Conservation (phyloP, 2,329 filamentous ascomycete genomes). For the Botryotinia convoluta region DNA sequence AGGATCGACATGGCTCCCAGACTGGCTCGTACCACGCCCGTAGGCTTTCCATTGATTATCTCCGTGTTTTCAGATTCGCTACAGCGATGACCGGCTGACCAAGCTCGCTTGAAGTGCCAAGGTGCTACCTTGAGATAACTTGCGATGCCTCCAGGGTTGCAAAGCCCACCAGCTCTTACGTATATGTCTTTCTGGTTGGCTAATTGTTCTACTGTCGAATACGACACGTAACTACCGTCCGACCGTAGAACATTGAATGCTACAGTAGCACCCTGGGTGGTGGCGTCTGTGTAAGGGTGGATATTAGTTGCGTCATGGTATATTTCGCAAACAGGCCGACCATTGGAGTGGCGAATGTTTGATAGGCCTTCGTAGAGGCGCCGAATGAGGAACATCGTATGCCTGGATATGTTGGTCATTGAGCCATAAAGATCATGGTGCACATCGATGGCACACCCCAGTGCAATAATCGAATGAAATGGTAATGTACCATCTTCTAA, state of each 20-base stretch:
- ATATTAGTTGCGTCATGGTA: slow-evolving; percentile 39
- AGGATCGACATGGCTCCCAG: slow-evolving; percentile 85
- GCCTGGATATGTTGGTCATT: slow-evolving; percentile 65
- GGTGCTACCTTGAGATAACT: slow-evolving; percentile 66
- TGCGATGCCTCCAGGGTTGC: slow-evolving; percentile 85
- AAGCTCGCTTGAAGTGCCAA: slow-evolving; percentile 81
- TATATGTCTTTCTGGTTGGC: slow-evolving; percentile 77
- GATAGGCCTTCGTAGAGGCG: slow-evolving; percentile 58
- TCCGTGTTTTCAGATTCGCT: slow-evolving; percentile 69
- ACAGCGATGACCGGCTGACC: slow-evolving; percentile 79
- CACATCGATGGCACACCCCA: slow-evolving; percentile 69
- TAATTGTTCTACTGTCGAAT: slow-evolving; percentile 81
- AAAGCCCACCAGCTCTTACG: slow-evolving; percentile 81
- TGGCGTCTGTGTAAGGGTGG: slow-evolving; percentile 29
- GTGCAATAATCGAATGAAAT: slow-evolving; percentile 82
- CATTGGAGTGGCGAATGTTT: slow-evolving; percentile 64
- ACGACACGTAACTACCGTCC: slow-evolving; percentile 70
- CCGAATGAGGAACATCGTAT: slow-evolving; percentile 64
- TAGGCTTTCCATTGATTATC: slow-evolving; percentile 78
- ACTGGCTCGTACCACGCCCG: slow-evolving; percentile 79
- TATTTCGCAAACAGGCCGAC: slow-evolving; percentile 32
- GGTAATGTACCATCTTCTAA: slow-evolving; percentile 90
- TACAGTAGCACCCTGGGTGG: slow-evolving; percentile 64
- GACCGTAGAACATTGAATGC: slow-evolving; percentile 77
- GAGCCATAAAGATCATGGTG: slow-evolving; percentile 68